Evolutionary conservation across 768 basidiomycete genomes (phyloP).

Genomic region (Boletellus ananas): DNA sequence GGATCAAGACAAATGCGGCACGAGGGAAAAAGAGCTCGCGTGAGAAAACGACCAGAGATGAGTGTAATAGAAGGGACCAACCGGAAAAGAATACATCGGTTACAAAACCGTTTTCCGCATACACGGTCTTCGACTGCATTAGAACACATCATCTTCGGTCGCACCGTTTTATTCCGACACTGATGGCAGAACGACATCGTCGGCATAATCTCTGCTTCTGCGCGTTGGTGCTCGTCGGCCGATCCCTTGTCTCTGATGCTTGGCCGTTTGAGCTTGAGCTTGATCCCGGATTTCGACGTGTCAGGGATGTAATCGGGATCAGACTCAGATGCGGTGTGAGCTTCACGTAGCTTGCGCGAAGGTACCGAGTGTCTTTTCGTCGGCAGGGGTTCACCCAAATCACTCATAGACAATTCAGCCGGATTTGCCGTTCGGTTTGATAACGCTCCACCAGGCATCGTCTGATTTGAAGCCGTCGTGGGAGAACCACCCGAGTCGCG

Average conservation of each 20-base stretch:
- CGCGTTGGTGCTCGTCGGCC: not conserved
- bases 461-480: not conserved
- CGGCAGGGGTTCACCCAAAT: not conserved
- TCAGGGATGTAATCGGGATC: constrained; percentile 16
- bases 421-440: not conserved
- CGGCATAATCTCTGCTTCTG: not conserved
- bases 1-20: not conserved
- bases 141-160: constrained; percentile 38
- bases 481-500: constrained; percentile 14
- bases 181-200: constrained; percentile 34
- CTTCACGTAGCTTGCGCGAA: constrained; percentile 17
- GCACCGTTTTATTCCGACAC: constrained; percentile 25
- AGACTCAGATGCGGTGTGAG: constrained; percentile 1
- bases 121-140: constrained; percentile 8
- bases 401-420: not conserved
- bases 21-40: too few species aligned
- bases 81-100: constrained; percentile 34
- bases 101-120: constrained; percentile 35
- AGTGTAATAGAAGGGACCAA: constrained; percentile 10
- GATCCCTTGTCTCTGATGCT: not conserved
- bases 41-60: not conserved
- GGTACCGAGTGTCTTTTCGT: constrained; percentile 7
- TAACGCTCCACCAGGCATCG: not conserved
- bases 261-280: constrained; percentile 2
- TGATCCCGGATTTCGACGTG: constrained; percentile 1